A percentile compares a stretch with the other conserved stretches of the same genome.
Conservation (phyloP, 371 early-diverging fungal species). For the Mucor saturninus region DNA sequence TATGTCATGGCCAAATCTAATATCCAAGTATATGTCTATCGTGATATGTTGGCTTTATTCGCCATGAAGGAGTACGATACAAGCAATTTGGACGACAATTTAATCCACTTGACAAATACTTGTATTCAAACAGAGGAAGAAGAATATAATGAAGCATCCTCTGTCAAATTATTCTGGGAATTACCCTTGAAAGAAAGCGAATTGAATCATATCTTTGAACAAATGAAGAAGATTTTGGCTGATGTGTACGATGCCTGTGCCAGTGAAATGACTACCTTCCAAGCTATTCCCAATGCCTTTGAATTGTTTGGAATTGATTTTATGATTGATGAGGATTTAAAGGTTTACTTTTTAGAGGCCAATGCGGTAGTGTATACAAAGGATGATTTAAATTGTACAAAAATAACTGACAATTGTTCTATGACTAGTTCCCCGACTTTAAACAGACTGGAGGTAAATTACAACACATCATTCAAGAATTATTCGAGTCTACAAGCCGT, state of each 20-base stretch:
- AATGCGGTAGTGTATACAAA: slow-evolving; percentile 55
- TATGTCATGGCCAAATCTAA: slow-evolving; percentile 72
- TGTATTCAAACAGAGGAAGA: slow-evolving; percentile 65
- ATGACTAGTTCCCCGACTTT: slow-evolving; percentile 67
- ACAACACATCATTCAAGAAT: slow-evolving; percentile 60
- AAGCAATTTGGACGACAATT: slow-evolving; percentile 46
- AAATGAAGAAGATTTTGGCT: slow-evolving; percentile 60
- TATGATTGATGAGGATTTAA: slow-evolving; percentile 59
- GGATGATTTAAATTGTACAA: background rate
- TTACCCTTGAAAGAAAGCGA: slow-evolving; percentile 26
- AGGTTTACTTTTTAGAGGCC: slow-evolving; percentile 67
- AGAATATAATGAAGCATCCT: slow-evolving; percentile 60
- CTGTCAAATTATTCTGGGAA: slow-evolving; percentile 69
- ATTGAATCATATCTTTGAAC: slow-evolving; percentile 52
- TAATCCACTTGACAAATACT: slow-evolving; percentile 74
- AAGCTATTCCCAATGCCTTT: slow-evolving; percentile 70
- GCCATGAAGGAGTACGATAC: slow-evolving; percentile 60
- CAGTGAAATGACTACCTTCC: slow-evolving; percentile 70
- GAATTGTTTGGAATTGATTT: slow-evolving; percentile 79
- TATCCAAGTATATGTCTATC: slow-evolving; percentile 66
- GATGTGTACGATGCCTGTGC: slow-evolving; percentile 69
- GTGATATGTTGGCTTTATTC: slow-evolving; percentile 73
- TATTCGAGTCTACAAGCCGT: slow-evolving; percentile 62
- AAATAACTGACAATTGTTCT: background rate
- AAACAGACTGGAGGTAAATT: slow-evolving; percentile 70